Conservation (phyloP, 805 yeast genomes). For the Pichia nanzhaoensis region DNA sequence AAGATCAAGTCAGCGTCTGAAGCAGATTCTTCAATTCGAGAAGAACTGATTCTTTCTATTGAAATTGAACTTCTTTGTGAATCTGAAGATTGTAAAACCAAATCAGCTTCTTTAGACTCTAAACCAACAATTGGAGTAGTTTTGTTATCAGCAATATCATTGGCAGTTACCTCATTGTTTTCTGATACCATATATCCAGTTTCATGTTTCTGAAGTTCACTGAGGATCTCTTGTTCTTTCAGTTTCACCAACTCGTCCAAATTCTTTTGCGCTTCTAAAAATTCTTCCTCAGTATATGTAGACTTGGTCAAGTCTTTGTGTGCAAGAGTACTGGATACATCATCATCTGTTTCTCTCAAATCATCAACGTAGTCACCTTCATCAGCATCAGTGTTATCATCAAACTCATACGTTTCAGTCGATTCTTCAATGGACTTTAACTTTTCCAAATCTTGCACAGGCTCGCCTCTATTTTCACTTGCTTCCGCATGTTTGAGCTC, state of each 20-base stretch:
- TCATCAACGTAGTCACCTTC: slow-evolving; percentile 8
- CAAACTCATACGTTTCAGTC: background rate
- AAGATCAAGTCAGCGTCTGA: slow-evolving; percentile 5
- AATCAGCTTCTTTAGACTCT: slow-evolving; percentile 10
- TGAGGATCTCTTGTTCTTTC: slow-evolving; percentile 26
- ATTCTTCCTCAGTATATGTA: slow-evolving; percentile 23
- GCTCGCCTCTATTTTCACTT: no score
- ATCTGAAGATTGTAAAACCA: background rate
- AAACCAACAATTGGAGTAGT: background rate
- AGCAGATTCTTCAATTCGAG: background rate
- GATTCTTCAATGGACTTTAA: background rate
- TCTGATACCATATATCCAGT: slow-evolving; percentile 12
- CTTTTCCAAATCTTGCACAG: background rate
- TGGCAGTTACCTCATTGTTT: slow-evolving; percentile 10
- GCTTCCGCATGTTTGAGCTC: no score
- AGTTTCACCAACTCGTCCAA: slow-evolving; percentile 22
- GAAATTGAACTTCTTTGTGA: background rate
- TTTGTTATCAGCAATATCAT: background rate
- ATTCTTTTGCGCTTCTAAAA: slow-evolving; percentile 22
- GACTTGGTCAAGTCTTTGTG: background rate
- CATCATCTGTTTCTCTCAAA: background rate
- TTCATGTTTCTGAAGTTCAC: slow-evolving; percentile 18
- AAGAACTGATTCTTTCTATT: background rate
- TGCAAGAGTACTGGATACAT: no score
- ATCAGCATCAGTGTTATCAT: background rate